Base-by-base conservation (phyloP, 345 rosid species). In the Acer campestre region DNA sequence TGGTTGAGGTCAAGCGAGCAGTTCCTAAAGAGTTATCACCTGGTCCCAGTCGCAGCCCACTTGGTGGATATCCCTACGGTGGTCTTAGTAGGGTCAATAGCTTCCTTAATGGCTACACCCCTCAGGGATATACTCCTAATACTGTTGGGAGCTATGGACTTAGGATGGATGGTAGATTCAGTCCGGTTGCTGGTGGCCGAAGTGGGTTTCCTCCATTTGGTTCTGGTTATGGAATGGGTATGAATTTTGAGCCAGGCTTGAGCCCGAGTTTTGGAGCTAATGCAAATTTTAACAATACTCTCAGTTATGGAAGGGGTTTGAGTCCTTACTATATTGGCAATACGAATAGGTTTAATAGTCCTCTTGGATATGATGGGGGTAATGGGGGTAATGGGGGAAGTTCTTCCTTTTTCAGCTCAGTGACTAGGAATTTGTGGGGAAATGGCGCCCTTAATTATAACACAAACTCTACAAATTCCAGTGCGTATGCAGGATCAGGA, bases 1-100 rank as follows among this genome's bases (percentile, higher is more conserved):
- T 88, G 91, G 92, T 91, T 7, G 96, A 91, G 84, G 96, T 91
- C 61, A 83, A 89, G 84, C 84, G 92, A 71, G 96, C 96, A 70
- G 93, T 91, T 73, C 96, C 96, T 61, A 91, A 91, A 83, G 96
- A 91, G 81, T 75, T 88, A 76, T 92, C 94, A 42, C 92, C 96
- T 29, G 91, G 92, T 82, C 92, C 93, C n/a, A 86, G 82, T 76
- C 94, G 89, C 61, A 85, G 89, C 68, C 89, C 92, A 48, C 90
- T 92, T 65, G 87, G 90, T 78, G 94, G 94, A 59, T 92, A 87
- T 82, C 87, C 85, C 76, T 87, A 88, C 78, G 90, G 91, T 77
- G 90, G 92, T 77, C 76, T 88, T 70, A 83, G 80, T 77, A 88
- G 95, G 72, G 88, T 83, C 71, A 84, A 82, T 82, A 90, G 84